phyloP scores from a whole-genome alignment of 2,329 filamentous ascomycete species.

The Fusarium sp. region DNA sequence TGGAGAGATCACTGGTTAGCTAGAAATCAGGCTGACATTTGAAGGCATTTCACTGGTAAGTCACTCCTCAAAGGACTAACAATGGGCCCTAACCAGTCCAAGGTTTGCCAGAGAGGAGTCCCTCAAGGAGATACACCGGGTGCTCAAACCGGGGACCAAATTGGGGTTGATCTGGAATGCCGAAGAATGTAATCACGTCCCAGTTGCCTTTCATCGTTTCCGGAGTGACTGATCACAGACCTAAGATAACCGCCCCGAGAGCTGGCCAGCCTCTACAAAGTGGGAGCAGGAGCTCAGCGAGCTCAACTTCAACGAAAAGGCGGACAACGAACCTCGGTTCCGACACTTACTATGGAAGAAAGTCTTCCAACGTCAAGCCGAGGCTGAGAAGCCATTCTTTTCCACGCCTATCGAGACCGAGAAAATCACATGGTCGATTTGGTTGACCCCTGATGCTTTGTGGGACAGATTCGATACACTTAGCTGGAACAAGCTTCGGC shows the following conservation, averaged over 20 bases:
- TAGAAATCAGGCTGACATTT: slow-evolving; percentile 3
- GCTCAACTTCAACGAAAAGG: slow-evolving; percentile 61
- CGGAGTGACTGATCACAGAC: neutral
- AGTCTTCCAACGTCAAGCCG: slow-evolving; percentile 69
- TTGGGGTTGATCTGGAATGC: slow-evolving; percentile 79
- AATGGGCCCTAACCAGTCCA: neutral
- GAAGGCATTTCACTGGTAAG: slow-evolving; percentile 66
- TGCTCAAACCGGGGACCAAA: slow-evolving; percentile 67
- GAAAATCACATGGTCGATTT: slow-evolving; percentile 48
- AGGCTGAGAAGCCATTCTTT: slow-evolving; percentile 60
- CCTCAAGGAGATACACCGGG: slow-evolving; percentile 72
- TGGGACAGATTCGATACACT: slow-evolving; percentile 73
- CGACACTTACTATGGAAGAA: slow-evolving; percentile 70
- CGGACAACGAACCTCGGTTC: slow-evolving; percentile 70
- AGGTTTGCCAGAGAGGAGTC: slow-evolving; percentile 75
- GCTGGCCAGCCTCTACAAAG: slow-evolving; percentile 62
- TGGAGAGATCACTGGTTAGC: neutral
- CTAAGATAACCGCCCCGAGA: slow-evolving; percentile 69
- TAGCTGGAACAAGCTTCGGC: slow-evolving; percentile 71
- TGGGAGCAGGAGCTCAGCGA: slow-evolving; percentile 73
- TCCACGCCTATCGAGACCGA: slow-evolving; percentile 69
- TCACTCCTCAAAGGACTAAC: neutral
- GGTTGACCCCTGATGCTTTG: slow-evolving; percentile 68
- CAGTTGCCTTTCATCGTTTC: neutral
- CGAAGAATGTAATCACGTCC: slow-evolving; percentile 67